A percentile compares a stretch with the other conserved stretches of the same genome.
phyloP scores from a whole-genome alignment of 441 rosid genomes.

The Euphorbia schlechtendalii region DNA sequence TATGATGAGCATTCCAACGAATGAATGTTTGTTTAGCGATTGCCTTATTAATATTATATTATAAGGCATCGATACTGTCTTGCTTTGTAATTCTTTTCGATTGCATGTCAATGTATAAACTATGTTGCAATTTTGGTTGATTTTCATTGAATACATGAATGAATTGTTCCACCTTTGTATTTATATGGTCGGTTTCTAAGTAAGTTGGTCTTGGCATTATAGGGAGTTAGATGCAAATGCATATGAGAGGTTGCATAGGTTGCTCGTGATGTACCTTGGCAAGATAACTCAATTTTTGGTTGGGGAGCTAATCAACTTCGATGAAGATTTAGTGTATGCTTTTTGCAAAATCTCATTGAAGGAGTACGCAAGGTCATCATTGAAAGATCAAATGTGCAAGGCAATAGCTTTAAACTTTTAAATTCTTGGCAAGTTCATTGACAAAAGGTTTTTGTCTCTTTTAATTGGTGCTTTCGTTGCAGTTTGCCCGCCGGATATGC shows the following conservation, averaged over 20 bases:
- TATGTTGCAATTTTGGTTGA: no score
- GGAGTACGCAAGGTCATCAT: slow-evolving; percentile 47
- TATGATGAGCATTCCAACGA: no score
- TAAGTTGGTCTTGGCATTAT: no score
- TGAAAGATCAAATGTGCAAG: slow-evolving; percentile 66
- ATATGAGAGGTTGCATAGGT: slow-evolving; percentile 51
- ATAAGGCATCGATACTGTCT: no score
- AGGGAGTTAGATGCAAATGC: slow-evolving; percentile 58
- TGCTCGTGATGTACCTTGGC: slow-evolving; percentile 45
- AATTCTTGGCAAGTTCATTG: slow-evolving; percentile 5
- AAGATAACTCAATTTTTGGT: slow-evolving; percentile 49
- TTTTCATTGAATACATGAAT: no score
- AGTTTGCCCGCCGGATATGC: slow-evolving; percentile 45
- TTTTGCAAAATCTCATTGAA: slow-evolving; percentile 41
- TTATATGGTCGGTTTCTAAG: no score
- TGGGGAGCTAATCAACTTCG: slow-evolving; percentile 42
- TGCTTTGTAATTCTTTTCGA: no score
- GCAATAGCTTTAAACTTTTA: slow-evolving; percentile 28
- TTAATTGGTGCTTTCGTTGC: no score
- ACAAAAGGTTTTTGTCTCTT: not conserved
- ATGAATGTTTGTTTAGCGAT: no score
- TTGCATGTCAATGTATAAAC: no score
- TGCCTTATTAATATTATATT: no score
- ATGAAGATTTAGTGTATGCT: slow-evolving; percentile 35
- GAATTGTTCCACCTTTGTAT: no score